phyloP scores from a whole-genome alignment of 305 asterid species.

The Fraxinus velutina region DNA sequence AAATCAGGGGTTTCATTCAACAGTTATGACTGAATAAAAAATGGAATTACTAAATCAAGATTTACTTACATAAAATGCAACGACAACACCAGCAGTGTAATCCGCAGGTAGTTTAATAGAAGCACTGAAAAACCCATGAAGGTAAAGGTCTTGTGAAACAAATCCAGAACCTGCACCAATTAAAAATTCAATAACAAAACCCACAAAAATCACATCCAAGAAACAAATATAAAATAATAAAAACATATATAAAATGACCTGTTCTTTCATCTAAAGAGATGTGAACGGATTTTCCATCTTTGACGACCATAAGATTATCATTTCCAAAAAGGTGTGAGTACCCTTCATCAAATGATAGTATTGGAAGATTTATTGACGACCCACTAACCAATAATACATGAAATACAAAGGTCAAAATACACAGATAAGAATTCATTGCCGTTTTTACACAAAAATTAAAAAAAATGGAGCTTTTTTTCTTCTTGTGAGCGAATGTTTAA shows the following conservation, averaged over 20 bases:
- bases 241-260: constrained; percentile 29
- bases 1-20: neutral
- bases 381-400: constrained; percentile 41
- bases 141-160: constrained; percentile 77
- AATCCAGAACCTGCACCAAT: constrained; percentile 69
- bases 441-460: neutral
- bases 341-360: constrained; percentile 73
- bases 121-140: constrained; percentile 81
- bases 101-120: constrained; percentile 85
- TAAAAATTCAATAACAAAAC: constrained; percentile 22
- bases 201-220: neutral
- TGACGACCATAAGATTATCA: constrained; percentile 59
- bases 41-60: neutral
- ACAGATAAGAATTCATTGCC: constrained; percentile 28
- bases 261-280: constrained; percentile 72
- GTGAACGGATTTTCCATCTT: constrained; percentile 70
- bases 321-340: constrained; percentile 82
- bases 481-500: neutral
- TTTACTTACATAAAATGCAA: constrained; percentile 80
- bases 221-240: neutral
- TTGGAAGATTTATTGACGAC: constrained; percentile 56
- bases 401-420: constrained; percentile 24
- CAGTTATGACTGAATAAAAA: neutral
- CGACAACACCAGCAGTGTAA: constrained; percentile 92
- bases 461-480: neutral